Percentiles rank a stretch among this genome's conserved stretches.
phyloP scores from a whole-genome alignment of 768 basidiomycete genomes.

The Tricholoma matsutake region DNA sequence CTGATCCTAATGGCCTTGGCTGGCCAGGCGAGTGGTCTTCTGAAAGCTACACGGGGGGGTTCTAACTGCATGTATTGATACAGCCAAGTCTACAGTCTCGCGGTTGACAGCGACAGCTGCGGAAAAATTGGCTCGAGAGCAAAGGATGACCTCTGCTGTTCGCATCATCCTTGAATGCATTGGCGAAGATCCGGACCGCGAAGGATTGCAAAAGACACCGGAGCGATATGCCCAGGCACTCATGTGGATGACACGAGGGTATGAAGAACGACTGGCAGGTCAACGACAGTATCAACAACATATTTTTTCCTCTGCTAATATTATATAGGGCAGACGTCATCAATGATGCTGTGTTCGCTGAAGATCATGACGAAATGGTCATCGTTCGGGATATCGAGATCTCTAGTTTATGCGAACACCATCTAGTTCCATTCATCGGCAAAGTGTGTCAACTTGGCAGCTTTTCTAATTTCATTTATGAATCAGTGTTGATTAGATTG shows the following conservation, averaged over 20 bases:
- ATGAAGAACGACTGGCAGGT: slow-evolving; percentile 94
- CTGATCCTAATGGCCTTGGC: slow-evolving; percentile 76
- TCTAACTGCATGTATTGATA: slow-evolving; percentile 9
- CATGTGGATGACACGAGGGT: slow-evolving; percentile 99
- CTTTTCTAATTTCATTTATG: slow-evolving; percentile 15
- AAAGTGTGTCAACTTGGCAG: slow-evolving; percentile 56
- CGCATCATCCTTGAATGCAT: slow-evolving; percentile 94
- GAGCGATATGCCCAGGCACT: slow-evolving; percentile 95
- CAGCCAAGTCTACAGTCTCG: slow-evolving; percentile 88
- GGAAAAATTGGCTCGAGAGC: slow-evolving; percentile 69
- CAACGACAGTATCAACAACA: slow-evolving; percentile 17
- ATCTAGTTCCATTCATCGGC: slow-evolving; percentile 96
- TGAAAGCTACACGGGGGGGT: background rate
- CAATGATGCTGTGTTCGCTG: slow-evolving; percentile 96
- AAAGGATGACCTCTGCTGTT: slow-evolving; percentile 78
- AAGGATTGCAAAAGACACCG: slow-evolving; percentile 89
- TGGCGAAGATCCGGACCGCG: slow-evolving; percentile 95
- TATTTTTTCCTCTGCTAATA: slow-evolving; percentile 12
- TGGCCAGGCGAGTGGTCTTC: slow-evolving; percentile 72
- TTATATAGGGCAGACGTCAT: slow-evolving; percentile 72
- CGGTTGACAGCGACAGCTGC: slow-evolving; percentile 77
- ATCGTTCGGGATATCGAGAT: slow-evolving; percentile 97
- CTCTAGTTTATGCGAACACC: slow-evolving; percentile 97
- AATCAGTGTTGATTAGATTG: slow-evolving; percentile 56
- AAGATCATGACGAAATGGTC: slow-evolving; percentile 99